Conservation (phyloP, 106 monocot genomes). For the Vanilla planifolia region DNA sequence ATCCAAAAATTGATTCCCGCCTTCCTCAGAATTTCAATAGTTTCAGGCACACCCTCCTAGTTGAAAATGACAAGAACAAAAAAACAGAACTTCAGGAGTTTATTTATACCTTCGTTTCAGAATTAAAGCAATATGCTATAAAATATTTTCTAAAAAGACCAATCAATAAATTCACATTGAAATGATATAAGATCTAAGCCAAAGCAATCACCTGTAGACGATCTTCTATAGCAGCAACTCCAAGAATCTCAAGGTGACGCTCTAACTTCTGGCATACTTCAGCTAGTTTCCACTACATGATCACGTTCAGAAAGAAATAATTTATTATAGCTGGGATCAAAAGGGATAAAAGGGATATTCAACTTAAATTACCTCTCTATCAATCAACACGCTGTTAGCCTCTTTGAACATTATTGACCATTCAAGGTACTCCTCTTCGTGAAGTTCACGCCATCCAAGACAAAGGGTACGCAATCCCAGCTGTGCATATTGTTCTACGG, state of each 20-base stretch:
- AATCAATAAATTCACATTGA: background rate
- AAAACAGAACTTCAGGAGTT: background rate
- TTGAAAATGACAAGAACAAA: slow-evolving; percentile 1
- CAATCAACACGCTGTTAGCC: slow-evolving; percentile 69
- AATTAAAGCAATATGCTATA: background rate
- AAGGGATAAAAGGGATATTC: background rate
- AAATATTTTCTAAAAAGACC: background rate
- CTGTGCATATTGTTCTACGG: slow-evolving; percentile 92
- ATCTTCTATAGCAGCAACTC: slow-evolving; percentile 93
- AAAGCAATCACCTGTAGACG: slow-evolving; percentile 68
- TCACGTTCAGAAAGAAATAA: slow-evolving; percentile 3
- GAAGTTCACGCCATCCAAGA: slow-evolving; percentile 77
- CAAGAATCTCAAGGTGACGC: slow-evolving; percentile 86
- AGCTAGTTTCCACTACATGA: slow-evolving; percentile 67
- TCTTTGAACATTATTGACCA: slow-evolving; percentile 86
- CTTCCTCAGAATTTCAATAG: slow-evolving; percentile 76
- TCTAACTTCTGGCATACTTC: slow-evolving; percentile 88
- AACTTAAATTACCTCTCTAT: slow-evolving; percentile 67
- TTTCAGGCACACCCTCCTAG: slow-evolving; percentile 96
- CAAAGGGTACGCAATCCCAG: slow-evolving; percentile 77
- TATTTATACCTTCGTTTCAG: background rate
- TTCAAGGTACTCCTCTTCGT: slow-evolving; percentile 76
- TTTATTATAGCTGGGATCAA: background rate
- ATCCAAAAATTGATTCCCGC: slow-evolving; percentile 99
- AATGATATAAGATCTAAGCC: background rate